Conservation (phyloP, 345 rosid species). For the Carallia brachiata region DNA sequence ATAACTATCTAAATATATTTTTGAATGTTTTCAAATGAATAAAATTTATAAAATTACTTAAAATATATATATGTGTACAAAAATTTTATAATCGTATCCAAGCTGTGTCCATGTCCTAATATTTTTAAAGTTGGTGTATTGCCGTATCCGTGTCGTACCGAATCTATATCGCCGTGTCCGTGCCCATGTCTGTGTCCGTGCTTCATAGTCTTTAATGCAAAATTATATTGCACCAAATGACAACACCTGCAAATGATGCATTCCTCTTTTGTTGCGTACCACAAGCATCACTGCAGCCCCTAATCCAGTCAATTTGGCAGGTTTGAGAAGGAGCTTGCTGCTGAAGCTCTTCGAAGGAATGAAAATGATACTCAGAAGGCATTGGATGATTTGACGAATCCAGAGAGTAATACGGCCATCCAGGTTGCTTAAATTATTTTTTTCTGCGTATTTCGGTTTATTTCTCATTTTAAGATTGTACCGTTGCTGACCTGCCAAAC, state of each 20-base stretch:
- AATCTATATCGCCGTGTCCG: too few relatives aligned
- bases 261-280: neutral
- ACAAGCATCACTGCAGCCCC: neutral
- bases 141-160: too few relatives aligned
- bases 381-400: constrained; percentile 82
- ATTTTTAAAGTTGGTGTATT: too few relatives aligned
- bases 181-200: too few relatives aligned
- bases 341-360: constrained; percentile 85
- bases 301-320: constrained; percentile 40
- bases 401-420: constrained; percentile 55
- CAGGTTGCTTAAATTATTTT: constrained; percentile 43
- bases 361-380: constrained; percentile 81
- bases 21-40: too few relatives aligned
- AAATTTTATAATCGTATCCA: too few relatives aligned
- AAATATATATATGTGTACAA: too few relatives aligned
- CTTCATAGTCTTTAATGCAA: too few relatives aligned
- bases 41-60: too few relatives aligned
- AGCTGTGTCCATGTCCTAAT: too few relatives aligned
- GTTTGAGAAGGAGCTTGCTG: constrained; percentile 79
- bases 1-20: too few relatives aligned
- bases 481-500: neutral
- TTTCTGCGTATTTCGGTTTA: neutral
- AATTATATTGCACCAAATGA: too few relatives aligned
- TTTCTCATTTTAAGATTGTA: neutral
- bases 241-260: neutral